Base-by-base conservation (phyloP, 179 eudicot species). In the Patellifolia procumbens region DNA sequence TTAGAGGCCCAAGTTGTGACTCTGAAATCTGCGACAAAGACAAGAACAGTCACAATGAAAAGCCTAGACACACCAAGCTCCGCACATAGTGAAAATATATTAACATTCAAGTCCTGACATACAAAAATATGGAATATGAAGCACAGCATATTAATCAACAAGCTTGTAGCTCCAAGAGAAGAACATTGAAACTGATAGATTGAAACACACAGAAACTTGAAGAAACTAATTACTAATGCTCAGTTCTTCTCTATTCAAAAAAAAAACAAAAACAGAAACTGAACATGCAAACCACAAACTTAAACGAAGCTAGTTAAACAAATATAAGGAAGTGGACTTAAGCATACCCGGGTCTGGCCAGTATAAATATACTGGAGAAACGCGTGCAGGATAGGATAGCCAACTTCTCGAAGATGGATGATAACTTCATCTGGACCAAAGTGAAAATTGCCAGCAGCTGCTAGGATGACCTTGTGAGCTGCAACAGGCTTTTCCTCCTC, bases 401-500 rank as follows among this genome's bases (percentile, higher is more conserved):
- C 76, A 65, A 87, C 87, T 72, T 92, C 92, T 42, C 70, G 80
- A 43, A 95, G 89, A 70, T 70, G 85, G 66, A 95, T 82, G 70
- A 85, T 83, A 83, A 82, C 86, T 76, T 93, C 84, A 69, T 72
- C 80, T 1, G 77, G 72, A 76, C 84, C 71, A 35, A 87, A 86
- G 70, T 78, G 60, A 65, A 90, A 91, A 76, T 74, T 83, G 45
- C 97, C 99, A 42, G 93, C 82, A 48, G 97, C 92, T 13, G 93
- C 99, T 75, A 95, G 85, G 42, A 95, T 84, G 60, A 91, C 81
- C 83, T 88, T 95, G 79, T 95, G 99, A 74, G 93, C 97, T 11
- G 97, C 97, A 70, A 95, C 91, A 35, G 89, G 86, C 75, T 76
- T 90, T 82, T 85, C 89, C 75, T 94, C 97, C 53, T 73, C 35